Conservation (phyloP, 768 basidiomycete genomes). For the Amanita phalloides region DNA sequence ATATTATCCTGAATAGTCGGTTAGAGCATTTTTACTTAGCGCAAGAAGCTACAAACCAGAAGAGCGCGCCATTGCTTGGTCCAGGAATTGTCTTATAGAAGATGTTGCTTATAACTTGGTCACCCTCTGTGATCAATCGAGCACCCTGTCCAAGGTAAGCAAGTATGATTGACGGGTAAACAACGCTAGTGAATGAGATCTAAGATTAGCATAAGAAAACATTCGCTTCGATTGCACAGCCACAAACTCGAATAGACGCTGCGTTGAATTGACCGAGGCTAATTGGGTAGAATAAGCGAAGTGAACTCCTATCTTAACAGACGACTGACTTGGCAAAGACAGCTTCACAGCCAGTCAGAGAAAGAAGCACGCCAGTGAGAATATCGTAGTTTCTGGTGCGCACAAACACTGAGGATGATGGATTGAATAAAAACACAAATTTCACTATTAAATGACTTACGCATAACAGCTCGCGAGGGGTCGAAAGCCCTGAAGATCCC, state of each 20-base stretch:
- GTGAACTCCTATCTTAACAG: neutral
- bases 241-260: conserved; percentile 38
- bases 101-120: conserved; percentile 36
- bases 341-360: conserved; percentile 62
- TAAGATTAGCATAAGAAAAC: conserved; percentile 9
- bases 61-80: conserved; percentile 35
- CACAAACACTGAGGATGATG: conserved; percentile 39
- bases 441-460: conserved; percentile 21
- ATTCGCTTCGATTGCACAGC: neutral
- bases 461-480: conserved; percentile 52
- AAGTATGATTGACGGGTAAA: conserved; percentile 50
- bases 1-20: conserved; percentile 37
- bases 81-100: conserved; percentile 64
- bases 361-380: conserved; percentile 53
- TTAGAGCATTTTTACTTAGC: neutral
- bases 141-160: conserved; percentile 70
- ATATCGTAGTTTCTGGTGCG: conserved; percentile 51
- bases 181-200: conserved; percentile 41
- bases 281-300: neutral
- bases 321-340: conserved; percentile 50
- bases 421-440: neutral
- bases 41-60: conserved; percentile 31
- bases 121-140: conserved; percentile 40
- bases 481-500: conserved; percentile 59
- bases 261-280: conserved; percentile 64